These are phyloP conservation scores for Pleoardoris graminearum DNA, from an alignment of 2,329 filamentous ascomycete genomes.

Conservation along the genomic window DNA sequence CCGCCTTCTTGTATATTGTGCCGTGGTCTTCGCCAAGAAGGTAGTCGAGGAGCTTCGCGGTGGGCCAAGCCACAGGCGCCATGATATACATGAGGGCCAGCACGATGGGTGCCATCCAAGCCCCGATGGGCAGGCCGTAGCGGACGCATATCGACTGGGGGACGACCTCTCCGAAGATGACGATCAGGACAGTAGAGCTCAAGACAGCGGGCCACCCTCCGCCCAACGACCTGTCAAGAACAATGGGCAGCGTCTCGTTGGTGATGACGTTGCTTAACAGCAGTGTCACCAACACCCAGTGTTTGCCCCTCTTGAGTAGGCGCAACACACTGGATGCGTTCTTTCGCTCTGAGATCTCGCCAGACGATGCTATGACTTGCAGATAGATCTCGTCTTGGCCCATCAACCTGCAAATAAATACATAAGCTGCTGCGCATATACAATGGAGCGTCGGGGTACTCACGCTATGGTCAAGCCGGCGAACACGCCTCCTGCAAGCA, in stretches of 20 bases:
- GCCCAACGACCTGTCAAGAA: conserved; percentile 89
- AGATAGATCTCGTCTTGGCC: conserved; percentile 92
- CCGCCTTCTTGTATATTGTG: conserved; percentile 97
- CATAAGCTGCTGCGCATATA: conserved; percentile 25
- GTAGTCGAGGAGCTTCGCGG: conserved; percentile 91
- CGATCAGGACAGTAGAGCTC: conserved; percentile 90
- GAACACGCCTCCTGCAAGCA: conserved; percentile 88
- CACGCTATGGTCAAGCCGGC: conserved; percentile 89
- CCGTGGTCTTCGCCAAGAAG: conserved; percentile 93
- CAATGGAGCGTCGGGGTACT: conserved; percentile 37
- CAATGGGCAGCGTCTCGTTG: conserved; percentile 89
- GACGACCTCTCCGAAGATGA: conserved; percentile 96
- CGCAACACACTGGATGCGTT: conserved; percentile 81
- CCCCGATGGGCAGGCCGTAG: conserved; percentile 92
- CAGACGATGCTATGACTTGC: conserved; percentile 87
- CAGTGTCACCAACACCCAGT: conserved; percentile 96
- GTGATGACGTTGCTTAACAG: conserved; percentile 96
- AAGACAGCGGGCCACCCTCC: conserved; percentile 94
- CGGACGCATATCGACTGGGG: conserved; percentile 96
- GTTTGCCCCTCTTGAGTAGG: conserved; percentile 84
- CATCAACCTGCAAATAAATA: conserved; percentile 55
- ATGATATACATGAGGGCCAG: conserved; percentile 89
- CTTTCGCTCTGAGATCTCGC: conserved; percentile 80
- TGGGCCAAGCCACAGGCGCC: conserved; percentile 88
- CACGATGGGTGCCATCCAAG: conserved; percentile 88